Evolutionary conservation across 2,329 filamentous ascomycete genomes (phyloP).

Genomic region (Penicillium sp.): DNA sequence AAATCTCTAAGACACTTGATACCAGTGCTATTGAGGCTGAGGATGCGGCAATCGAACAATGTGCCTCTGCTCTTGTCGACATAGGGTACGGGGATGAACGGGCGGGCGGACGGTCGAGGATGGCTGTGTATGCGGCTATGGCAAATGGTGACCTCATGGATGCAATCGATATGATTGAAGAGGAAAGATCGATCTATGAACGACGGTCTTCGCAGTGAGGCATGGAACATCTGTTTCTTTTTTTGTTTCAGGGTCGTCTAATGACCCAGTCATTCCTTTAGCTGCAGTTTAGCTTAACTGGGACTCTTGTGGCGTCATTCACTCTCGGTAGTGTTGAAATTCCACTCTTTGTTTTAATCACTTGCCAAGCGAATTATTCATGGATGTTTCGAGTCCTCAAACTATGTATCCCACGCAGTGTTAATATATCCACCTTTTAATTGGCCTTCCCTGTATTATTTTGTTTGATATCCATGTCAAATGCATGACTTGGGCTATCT

Average conservation of each 20-base stretch:
- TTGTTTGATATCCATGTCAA: not conserved
- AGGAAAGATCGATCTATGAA: constrained; percentile 47
- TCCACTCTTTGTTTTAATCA: not conserved
- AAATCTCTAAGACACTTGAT: not conserved
- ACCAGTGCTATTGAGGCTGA: not conserved
- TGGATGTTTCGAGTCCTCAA: not conserved
- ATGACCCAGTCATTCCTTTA: constrained; percentile 1
- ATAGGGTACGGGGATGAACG: constrained; percentile 44
- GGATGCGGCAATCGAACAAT: constrained; percentile 32
- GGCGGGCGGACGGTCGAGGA: constrained; percentile 39
- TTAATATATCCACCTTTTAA: not conserved
- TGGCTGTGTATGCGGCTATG: constrained; percentile 48
- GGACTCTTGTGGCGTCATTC: not conserved
- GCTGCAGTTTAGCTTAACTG: not conserved
- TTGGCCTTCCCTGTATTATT: not conserved
- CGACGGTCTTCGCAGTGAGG: constrained; percentile 21
- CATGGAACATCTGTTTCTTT: not conserved
- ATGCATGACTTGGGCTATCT: not conserved
- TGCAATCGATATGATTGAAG: constrained; percentile 53
- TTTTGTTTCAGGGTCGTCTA: not conserved
- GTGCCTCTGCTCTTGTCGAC: constrained; percentile 40
- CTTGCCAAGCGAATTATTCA: not conserved
- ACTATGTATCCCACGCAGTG: not conserved
- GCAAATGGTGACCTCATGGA: constrained; percentile 44
- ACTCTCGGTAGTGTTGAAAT: not conserved